Evolutionary conservation across 768 basidiomycete species (phyloP), one percentile per base, ranked within the genome.

Genomic region (Naganishia antarctica): DNA sequence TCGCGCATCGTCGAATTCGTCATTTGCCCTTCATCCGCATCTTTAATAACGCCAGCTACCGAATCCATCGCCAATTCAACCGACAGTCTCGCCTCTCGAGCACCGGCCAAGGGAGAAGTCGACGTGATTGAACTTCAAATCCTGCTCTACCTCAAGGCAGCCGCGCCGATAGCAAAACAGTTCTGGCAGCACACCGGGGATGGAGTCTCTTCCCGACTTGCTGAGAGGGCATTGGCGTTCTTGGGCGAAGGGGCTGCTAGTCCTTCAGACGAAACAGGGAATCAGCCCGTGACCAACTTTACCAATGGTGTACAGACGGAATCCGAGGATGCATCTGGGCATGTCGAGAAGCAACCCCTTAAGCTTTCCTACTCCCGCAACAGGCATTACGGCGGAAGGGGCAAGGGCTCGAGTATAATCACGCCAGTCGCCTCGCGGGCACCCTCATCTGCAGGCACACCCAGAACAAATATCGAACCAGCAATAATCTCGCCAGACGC

Each of bases 121-220:
- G 82, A 67, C 78, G 61, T 70, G 32, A 73, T 83, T 41, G 85
- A 89, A 63, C 81, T 99, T 0, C 87, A 94, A 74, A 88, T 93
- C 68, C 86, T 86, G 1, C 78, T 99, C 16, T 90, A 92, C 74
- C 85, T 86, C 6, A 75, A 79, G 2, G 81, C 84, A 4, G 76
- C 83, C 3, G 86, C 82, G 70, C 71, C 82, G 9, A 74, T 87
- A 7, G 91, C 90, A 8, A 94, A 89, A 74, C 83, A 91, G 75
- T 97, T 93, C 78, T 98, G 94, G 94, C 93, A 97, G 70, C 94
- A 97, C 74, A 85, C 88, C 0, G 94, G 94, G 0, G 80, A 88
- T 64, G 92, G 93, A 0, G 86, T 99, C 43, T 91, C 89, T 3
- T 91, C 89, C 66, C 86, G 94, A 7, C 79, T 88, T 21, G 91